phyloP scores from a whole-genome alignment of 2,329 filamentous ascomycete genomes.

The Domatiomyces globalis region DNA sequence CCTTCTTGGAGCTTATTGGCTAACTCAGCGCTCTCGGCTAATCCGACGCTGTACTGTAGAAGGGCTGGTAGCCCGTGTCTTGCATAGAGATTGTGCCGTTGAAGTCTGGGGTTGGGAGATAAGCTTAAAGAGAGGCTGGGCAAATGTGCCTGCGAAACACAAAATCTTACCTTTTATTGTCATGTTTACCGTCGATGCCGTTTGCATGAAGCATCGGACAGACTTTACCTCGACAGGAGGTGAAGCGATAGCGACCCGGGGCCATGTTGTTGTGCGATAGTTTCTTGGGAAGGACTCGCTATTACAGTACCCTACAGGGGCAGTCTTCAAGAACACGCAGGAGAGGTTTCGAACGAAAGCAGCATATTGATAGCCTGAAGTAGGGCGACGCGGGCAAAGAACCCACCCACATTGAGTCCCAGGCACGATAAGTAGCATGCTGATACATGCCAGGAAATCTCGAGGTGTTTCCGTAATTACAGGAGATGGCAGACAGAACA shows the following conservation, averaged over 20 bases:
- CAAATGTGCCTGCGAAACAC: slow-evolving; percentile 30
- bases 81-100: slow-evolving; percentile 61
- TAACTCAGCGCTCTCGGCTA: slow-evolving; percentile 43
- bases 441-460: too few species aligned
- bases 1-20: slow-evolving; percentile 52
- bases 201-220: slow-evolving; percentile 6
- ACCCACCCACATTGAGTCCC: too few species aligned
- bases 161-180: slow-evolving; percentile 31
- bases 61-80: slow-evolving; percentile 54
- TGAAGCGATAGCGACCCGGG: slow-evolving; percentile 14
- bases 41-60: slow-evolving; percentile 53
- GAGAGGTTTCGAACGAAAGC: too few species aligned
- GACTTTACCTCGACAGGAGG: slow-evolving; percentile 13
- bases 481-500: too few species aligned
- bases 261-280: slow-evolving; percentile 9
- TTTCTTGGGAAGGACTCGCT: too few species aligned
- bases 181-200: slow-evolving; percentile 16
- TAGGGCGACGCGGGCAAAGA: too few species aligned
- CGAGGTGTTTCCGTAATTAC: too few species aligned
- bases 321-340: too few species aligned
- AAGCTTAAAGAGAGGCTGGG: slow-evolving; percentile 1
- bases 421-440: too few species aligned
- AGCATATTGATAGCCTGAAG: too few species aligned
- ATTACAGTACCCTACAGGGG: too few species aligned
- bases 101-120: slow-evolving; percentile 39